Evolutionary conservation across 2,329 filamentous ascomycete genomes (phyloP).

Genomic region (Trichoderma sp.): DNA sequence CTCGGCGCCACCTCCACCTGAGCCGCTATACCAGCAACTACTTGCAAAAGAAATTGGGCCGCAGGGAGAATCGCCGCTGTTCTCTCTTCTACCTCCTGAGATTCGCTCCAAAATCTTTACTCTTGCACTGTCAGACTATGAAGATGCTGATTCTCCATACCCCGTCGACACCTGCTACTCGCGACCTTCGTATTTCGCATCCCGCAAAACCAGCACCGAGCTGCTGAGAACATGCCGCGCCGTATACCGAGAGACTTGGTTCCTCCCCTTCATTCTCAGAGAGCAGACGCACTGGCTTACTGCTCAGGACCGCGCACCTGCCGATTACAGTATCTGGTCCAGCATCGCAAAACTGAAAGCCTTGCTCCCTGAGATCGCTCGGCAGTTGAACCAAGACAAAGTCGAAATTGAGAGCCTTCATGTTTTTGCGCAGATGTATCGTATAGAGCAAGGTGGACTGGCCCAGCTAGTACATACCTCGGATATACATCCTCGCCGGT

Average conservation of each 20-base stretch:
- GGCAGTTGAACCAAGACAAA: constrained; percentile 31
- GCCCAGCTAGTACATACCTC: constrained; percentile 35
- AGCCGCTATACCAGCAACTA: constrained; percentile 19
- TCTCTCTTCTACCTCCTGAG: constrained; percentile 50
- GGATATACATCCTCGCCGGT: constrained; percentile 40
- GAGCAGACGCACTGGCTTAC: constrained; percentile 48
- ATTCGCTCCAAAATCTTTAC: constrained; percentile 54
- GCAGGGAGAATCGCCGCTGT: constrained; percentile 39
- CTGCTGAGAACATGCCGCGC: constrained; percentile 50
- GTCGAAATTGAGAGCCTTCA: constrained; percentile 41
- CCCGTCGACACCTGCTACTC: constrained; percentile 42
- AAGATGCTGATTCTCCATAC: constrained; percentile 41
- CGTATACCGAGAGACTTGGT: constrained; percentile 49
- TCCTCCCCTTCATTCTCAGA: constrained; percentile 45
- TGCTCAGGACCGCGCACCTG: constrained; percentile 39
- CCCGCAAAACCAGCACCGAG: constrained; percentile 41
- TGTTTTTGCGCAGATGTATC: constrained; percentile 50
- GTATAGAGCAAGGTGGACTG: constrained; percentile 41
- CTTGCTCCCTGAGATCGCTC: constrained; percentile 31
- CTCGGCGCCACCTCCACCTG: neutral
- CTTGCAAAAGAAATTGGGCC: constrained; percentile 4
- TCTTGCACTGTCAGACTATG: constrained; percentile 45
- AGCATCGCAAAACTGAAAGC: neutral
- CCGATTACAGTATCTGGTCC: constrained; percentile 24
- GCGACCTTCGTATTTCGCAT: constrained; percentile 48